phyloP scores from a whole-genome alignment of 2,329 filamentous ascomycete species.

The Colletotrichum chrysophilum region DNA sequence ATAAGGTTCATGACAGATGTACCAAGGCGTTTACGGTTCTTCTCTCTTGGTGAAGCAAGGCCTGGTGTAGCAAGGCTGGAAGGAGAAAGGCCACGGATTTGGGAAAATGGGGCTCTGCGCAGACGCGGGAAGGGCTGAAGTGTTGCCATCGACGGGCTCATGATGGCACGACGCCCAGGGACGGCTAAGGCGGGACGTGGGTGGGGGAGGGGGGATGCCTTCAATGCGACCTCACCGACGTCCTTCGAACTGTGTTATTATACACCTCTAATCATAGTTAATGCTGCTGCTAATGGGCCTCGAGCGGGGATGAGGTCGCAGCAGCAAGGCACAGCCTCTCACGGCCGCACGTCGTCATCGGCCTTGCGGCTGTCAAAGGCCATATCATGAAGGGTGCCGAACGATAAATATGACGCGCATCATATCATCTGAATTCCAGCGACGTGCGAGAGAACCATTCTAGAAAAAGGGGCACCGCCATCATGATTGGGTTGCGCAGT shows the following conservation, averaged over 20 bases:
- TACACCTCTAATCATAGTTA: not conserved
- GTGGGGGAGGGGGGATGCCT: not conserved
- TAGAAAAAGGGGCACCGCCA: not conserved
- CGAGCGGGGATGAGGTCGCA: not conserved
- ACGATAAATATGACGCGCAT: slow-evolving; percentile 3
- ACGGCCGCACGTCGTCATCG: not conserved
- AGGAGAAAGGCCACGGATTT: not conserved
- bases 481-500: not conserved
- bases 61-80: not conserved
- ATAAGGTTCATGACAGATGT: slow-evolving; percentile 1
- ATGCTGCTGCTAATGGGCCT: not conserved
- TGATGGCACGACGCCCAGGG: slow-evolving; percentile 20
- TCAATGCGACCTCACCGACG: not conserved
- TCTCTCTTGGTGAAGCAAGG: not conserved
- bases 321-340: not conserved
- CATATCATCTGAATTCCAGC: not conserved
- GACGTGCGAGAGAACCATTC: not conserved
- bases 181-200: not conserved
- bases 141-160: not conserved
- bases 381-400: not conserved
- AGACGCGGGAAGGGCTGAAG: not conserved
- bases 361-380: not conserved
- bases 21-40: not conserved
- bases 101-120: slow-evolving; percentile 1
- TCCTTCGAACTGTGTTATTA: not conserved